Evolutionary conservation across 1,139 yeast genomes (phyloP).

Genomic region (Pneumocystis murina): DNA sequence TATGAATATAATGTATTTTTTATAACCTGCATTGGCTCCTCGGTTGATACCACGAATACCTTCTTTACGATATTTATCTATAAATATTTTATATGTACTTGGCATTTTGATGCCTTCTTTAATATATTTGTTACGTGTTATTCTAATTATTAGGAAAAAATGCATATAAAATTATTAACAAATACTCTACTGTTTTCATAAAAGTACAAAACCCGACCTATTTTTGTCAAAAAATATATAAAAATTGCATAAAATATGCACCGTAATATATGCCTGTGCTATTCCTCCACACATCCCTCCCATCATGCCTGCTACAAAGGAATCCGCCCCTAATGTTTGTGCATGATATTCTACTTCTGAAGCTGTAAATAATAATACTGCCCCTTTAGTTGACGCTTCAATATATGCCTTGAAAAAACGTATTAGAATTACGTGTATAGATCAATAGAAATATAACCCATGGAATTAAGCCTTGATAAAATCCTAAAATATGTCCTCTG

Average conservation of each 20-base stretch:
- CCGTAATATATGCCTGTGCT: constrained; percentile 88
- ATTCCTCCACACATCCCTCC: constrained; percentile 85
- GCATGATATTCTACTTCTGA: constrained; percentile 80
- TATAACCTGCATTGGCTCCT: constrained; percentile 71
- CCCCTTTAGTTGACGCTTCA: constrained; percentile 98
- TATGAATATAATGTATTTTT: background rate
- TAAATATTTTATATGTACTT: constrained; percentile 72
- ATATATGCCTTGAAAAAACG: constrained; percentile 53
- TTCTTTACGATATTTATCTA: constrained; percentile 65
- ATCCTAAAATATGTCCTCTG: constrained; percentile 82
- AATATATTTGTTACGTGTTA: constrained; percentile 76
- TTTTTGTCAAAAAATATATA: background rate
- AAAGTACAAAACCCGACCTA: constrained; percentile 79
- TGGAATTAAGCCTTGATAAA: constrained; percentile 93
- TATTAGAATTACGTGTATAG: background rate
- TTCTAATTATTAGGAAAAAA: constrained; percentile 41
- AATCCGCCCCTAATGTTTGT: constrained; percentile 42
- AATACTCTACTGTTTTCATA: constrained; percentile 77
- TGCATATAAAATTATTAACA: background rate
- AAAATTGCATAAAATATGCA: constrained; percentile 36
- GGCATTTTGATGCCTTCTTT: constrained; percentile 54
- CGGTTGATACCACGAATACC: constrained; percentile 90
- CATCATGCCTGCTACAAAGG: constrained; percentile 74
- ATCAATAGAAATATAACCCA: constrained; percentile 34
- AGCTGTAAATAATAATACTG: constrained; percentile 83